phyloP scores from a whole-genome alignment of 371 early-diverging fungal genomes.

The Syncephalis plumigaleata region DNA sequence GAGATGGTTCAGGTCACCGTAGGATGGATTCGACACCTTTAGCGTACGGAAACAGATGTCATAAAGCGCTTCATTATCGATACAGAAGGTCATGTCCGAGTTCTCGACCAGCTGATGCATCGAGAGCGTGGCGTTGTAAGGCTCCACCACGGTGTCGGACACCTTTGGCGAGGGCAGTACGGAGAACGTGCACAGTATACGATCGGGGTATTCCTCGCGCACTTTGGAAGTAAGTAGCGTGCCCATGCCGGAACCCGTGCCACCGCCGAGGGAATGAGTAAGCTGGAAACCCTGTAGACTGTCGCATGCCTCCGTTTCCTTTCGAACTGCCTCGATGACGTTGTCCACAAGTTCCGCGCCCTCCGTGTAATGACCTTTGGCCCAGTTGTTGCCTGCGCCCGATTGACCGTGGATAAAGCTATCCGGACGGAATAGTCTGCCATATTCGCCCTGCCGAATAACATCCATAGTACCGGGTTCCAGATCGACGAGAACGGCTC shows the following conservation, averaged over 20 bases:
- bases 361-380: constrained; percentile 95
- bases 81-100: constrained; percentile 91
- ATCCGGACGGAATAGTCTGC: constrained; percentile 59
- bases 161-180: constrained; percentile 76
- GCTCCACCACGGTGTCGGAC: constrained; percentile 52
- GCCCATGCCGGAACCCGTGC: constrained; percentile 92
- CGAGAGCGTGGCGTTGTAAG: constrained; percentile 96
- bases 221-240: constrained; percentile 82
- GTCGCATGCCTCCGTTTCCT: constrained; percentile 83
- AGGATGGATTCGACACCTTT: constrained; percentile 73
- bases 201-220: constrained; percentile 91
- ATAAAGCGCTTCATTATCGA: constrained; percentile 90
- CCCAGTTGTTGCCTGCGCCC: constrained; percentile 97
- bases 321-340: constrained; percentile 80
- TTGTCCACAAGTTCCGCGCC: constrained; percentile 89
- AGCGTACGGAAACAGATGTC: constrained; percentile 90
- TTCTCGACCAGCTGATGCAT: constrained; percentile 96
- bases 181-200: constrained; percentile 92
- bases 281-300: constrained; percentile 92
- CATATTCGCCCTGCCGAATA: constrained; percentile 50
- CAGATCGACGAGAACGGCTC: constrained; percentile 96
- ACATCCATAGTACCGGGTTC: constrained; percentile 99
- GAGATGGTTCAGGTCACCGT: constrained; percentile 82
- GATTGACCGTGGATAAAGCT: constrained; percentile 79
- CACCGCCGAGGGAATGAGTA: constrained; percentile 92